Percentiles rank a stretch among this genome's conserved stretches.
Evolutionary conservation across 2,329 filamentous ascomycete genomes (phyloP).

Genomic region (Nemania serpens): DNA sequence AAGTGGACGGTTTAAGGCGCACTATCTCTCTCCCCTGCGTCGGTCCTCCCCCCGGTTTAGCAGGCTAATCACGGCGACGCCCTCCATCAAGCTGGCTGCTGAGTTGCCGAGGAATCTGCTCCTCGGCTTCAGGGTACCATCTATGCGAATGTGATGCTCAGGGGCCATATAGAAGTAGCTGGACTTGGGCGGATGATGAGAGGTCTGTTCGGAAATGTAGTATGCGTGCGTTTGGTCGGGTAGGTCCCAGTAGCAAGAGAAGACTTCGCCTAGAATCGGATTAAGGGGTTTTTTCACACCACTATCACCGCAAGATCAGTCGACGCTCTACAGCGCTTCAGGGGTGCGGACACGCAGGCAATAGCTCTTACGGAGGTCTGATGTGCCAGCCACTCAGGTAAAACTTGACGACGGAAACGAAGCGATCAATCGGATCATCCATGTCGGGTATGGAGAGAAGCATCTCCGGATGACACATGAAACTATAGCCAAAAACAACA

Average conservation of each 20-base stretch:
- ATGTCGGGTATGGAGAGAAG: conserved; percentile 85
- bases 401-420: conserved; percentile 95
- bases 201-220: conserved; percentile 97
- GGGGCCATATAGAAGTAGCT: conserved; percentile 99
- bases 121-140: conserved; percentile 91
- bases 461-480: conserved; percentile 99
- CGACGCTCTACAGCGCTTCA: conserved; percentile 10
- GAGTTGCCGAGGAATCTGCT: conserved; percentile 97
- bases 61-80: conserved; percentile 83
- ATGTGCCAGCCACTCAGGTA: conserved; percentile 99
- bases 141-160: conserved; percentile 90
- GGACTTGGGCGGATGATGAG: conserved; percentile 96
- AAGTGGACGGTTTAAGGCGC: conserved; percentile 45
- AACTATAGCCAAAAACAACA: conserved; percentile 59
- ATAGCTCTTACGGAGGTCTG: conserved; percentile 78
- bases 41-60: conserved; percentile 73
- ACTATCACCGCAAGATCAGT: conserved; percentile 50
- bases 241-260: conserved; percentile 95
- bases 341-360: neutral
- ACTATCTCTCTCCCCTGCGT: conserved; percentile 83
- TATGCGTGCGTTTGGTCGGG: conserved; percentile 83
- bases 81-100: conserved; percentile 97
- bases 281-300: conserved; percentile 99
- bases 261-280: conserved; percentile 92
- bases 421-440: conserved; percentile 86